These are phyloP conservation scores for Raddia distichophylla DNA, from an alignment of 176 grass and related monocot genomes.

Conservation along the genomic window DNA sequence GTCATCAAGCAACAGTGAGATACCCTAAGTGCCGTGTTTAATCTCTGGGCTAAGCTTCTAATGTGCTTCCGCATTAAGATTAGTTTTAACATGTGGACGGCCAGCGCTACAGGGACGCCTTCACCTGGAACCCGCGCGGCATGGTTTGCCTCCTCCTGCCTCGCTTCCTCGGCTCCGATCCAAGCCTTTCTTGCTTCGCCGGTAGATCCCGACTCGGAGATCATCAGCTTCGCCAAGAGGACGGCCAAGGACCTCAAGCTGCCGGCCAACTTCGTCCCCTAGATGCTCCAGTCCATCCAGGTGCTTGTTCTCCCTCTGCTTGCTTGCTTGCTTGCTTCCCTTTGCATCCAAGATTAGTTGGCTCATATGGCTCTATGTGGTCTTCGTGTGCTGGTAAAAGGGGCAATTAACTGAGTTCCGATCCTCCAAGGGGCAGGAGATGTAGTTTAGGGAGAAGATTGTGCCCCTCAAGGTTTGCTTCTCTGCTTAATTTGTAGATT, in stretches of 20 bases:
- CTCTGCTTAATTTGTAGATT: slow-evolving; percentile 10
- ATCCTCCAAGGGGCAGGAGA: slow-evolving; percentile 92
- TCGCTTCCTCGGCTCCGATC: background rate
- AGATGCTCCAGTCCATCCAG: slow-evolving; percentile 93
- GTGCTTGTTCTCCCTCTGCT: slow-evolving; percentile 9
- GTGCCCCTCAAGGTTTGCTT: slow-evolving; percentile 80
- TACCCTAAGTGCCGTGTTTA: too few species aligned
- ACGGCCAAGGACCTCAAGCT: slow-evolving; percentile 95
- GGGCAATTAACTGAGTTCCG: slow-evolving; percentile 85
- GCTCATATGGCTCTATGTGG: background rate
- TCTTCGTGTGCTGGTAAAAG: slow-evolving; percentile 27
- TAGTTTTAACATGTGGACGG: too few species aligned
- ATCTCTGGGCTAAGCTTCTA: too few species aligned
- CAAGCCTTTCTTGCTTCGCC: background rate
- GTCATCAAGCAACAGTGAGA: too few species aligned
- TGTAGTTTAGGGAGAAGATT: slow-evolving; percentile 94
- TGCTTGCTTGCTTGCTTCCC: slow-evolving; percentile 6
- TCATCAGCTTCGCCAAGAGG: slow-evolving; percentile 79
- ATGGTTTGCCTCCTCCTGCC: background rate
- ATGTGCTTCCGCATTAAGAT: too few species aligned
- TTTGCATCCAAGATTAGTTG: background rate
- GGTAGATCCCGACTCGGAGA: slow-evolving; percentile 85
- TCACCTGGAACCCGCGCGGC: slow-evolving; percentile 94
- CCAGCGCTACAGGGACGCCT: slow-evolving; percentile 83
- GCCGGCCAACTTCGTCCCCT: slow-evolving; percentile 64